Evolutionary conservation across 345 rosid species (phyloP).

Genomic region (Eucalyptus camaldulensis): DNA sequence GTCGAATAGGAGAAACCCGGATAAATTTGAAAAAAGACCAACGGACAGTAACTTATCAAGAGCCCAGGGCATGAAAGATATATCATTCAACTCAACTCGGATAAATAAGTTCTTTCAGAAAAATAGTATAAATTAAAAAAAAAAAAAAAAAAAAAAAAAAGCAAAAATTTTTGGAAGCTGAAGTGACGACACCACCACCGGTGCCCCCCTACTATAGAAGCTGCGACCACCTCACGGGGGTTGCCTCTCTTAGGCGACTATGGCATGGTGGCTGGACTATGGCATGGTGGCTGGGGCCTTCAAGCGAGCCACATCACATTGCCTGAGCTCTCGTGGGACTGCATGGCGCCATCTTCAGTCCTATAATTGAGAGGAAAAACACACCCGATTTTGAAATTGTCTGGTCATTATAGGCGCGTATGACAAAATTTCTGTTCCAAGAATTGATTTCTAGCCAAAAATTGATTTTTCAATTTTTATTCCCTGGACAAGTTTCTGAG

Average conservation of each 20-base stretch:
- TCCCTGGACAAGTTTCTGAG: no score
- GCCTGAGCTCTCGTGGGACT: background rate
- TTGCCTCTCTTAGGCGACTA: background rate
- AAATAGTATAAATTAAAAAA: no score
- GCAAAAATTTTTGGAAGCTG: background rate
- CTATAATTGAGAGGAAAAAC: no score
- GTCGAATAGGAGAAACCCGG: fast-evolving
- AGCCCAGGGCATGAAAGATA: background rate
- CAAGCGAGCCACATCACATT: background rate
- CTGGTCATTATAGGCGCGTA: no score
- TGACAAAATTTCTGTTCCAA: no score
- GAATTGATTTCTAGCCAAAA: no score
- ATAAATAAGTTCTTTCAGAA: background rate
- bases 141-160: fast-evolving
- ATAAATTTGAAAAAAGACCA: background rate
- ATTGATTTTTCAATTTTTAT: no score
- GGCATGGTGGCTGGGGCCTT: background rate
- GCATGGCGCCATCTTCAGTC: background rate
- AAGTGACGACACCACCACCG: background rate
- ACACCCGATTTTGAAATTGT: no score
- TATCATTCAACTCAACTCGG: background rate
- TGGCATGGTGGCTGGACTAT: no score
- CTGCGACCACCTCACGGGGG: background rate
- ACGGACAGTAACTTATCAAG: background rate
- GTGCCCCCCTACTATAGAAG: background rate